Evolutionary conservation across 768 basidiomycete species (phyloP).

Genomic region (Boletus reticuloceps): DNA sequence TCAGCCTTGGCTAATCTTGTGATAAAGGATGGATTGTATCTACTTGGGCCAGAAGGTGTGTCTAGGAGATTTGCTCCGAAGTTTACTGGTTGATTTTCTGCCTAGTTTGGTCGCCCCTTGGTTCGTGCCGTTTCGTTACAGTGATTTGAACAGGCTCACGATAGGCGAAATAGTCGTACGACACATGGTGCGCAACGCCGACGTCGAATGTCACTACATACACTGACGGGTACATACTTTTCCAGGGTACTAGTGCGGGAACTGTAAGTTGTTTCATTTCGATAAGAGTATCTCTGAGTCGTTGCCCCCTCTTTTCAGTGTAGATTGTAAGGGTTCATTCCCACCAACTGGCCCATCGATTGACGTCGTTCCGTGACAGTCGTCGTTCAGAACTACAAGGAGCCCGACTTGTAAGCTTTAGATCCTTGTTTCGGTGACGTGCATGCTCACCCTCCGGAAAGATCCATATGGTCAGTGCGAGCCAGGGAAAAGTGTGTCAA

Average conservation of each 20-base stretch:
- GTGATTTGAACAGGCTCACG: slow-evolving; percentile 1
- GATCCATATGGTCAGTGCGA: slow-evolving; percentile 75
- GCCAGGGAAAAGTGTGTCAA: slow-evolving; percentile 21
- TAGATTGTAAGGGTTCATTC: slow-evolving; percentile 56
- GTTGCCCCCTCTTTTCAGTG: slow-evolving; percentile 37
- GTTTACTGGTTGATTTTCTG: neutral
- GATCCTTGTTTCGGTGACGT: neutral
- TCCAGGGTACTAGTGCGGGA: slow-evolving; percentile 68
- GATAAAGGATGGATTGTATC: slow-evolving; percentile 85
- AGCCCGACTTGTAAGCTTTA: slow-evolving; percentile 72
- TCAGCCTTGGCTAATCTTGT: neutral
- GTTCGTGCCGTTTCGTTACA: slow-evolving; percentile 38
- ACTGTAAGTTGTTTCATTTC: slow-evolving; percentile 49
- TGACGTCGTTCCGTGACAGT: slow-evolving; percentile 36
- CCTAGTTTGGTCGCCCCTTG: slow-evolving; percentile 72
- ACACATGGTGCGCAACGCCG: slow-evolving; percentile 47
- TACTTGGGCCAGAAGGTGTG: slow-evolving; percentile 90
- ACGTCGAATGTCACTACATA: neutral
- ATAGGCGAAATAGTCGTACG: slow-evolving; percentile 43
- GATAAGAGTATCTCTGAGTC: neutral
- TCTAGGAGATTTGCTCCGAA: neutral
- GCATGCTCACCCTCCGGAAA: slow-evolving; percentile 26
- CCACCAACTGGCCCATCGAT: neutral
- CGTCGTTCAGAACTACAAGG: slow-evolving; percentile 68
- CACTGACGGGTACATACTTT: neutral